Conservation (phyloP, 2,329 filamentous ascomycete genomes). For the Fusarium sp. region DNA sequence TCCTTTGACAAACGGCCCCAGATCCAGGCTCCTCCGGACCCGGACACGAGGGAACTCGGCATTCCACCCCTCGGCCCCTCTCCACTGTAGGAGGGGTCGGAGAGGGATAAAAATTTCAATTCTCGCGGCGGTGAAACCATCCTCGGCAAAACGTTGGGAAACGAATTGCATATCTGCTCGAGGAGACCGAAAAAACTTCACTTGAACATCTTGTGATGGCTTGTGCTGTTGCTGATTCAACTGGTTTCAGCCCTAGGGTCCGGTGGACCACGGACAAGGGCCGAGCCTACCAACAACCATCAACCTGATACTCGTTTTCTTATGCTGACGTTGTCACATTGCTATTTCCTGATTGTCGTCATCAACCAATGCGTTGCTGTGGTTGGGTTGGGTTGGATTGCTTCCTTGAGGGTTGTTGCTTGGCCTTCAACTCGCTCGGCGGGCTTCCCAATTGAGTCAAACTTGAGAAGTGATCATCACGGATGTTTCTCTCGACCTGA, state of each 20-base stretch:
- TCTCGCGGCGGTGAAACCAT: conserved; percentile 1
- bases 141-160: background rate
- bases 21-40: conserved; percentile 11
- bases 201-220: conserved; percentile 19
- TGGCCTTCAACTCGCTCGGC: background rate
- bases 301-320: conserved; percentile 1
- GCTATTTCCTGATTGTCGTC: conserved; percentile 14
- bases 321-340: background rate
- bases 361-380: conserved; percentile 2
- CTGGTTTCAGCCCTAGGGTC: conserved; percentile 6
- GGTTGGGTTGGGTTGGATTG: background rate
- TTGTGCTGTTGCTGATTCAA: conserved; percentile 21
- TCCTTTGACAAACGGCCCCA: conserved; percentile 20
- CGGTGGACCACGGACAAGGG: conserved; percentile 7
- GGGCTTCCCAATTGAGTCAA: background rate
- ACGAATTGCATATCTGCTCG: background rate
- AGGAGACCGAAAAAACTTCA: background rate
- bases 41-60: conserved; percentile 11
- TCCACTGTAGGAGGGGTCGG: background rate
- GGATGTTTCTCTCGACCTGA: background rate
- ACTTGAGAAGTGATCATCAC: background rate
- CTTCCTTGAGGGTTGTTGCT: background rate
- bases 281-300: conserved; percentile 2
- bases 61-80: conserved; percentile 18
- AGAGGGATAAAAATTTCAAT: background rate